Evolutionary conservation across 2,329 filamentous ascomycete genomes (phyloP).

Genomic region (Botrytis tulipae): DNA sequence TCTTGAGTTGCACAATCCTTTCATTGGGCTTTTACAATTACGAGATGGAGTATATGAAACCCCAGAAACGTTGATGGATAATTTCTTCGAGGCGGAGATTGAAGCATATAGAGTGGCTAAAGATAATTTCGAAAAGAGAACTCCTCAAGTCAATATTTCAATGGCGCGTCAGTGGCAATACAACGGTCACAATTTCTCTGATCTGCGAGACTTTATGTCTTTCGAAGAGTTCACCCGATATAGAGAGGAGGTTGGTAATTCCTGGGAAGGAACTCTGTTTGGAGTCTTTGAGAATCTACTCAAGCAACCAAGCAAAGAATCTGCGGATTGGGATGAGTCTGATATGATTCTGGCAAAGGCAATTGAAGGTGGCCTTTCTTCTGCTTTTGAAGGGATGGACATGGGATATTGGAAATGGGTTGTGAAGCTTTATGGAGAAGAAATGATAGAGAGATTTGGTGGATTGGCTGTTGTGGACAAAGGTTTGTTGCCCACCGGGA

Average conservation of each 20-base stretch:
- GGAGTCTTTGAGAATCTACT: conserved; percentile 32
- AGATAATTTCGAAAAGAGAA: conserved; percentile 36
- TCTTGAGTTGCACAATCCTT: conserved; percentile 43
- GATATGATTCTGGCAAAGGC: conserved; percentile 19
- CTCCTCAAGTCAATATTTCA: not conserved
- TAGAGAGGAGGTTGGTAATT: conserved; percentile 37
- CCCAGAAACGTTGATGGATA: conserved; percentile 33
- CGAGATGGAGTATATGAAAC: conserved; percentile 32
- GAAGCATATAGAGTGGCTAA: conserved; percentile 40
- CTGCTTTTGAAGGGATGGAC: conserved; percentile 15
- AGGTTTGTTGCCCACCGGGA: conserved; percentile 43
- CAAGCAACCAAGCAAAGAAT: conserved; percentile 33
- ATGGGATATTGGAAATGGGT: conserved; percentile 43
- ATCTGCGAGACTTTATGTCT: conserved; percentile 39
- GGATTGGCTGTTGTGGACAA: conserved; percentile 43
- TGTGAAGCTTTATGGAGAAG: conserved; percentile 41
- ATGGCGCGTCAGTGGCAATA: not conserved
- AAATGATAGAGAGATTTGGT: conserved; percentile 44
- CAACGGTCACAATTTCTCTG: not conserved
- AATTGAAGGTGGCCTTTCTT: conserved; percentile 5
- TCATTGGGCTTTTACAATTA: conserved; percentile 41
- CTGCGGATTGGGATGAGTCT: conserved; percentile 30
- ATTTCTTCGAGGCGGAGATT: conserved; percentile 38
- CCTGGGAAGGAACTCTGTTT: conserved; percentile 32
- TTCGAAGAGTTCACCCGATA: conserved; percentile 43